These are phyloP conservation scores for Cryptosporidium felis DNA, from an alignment of 169 alveolate genomes.

Conservation along the genomic window DNA sequence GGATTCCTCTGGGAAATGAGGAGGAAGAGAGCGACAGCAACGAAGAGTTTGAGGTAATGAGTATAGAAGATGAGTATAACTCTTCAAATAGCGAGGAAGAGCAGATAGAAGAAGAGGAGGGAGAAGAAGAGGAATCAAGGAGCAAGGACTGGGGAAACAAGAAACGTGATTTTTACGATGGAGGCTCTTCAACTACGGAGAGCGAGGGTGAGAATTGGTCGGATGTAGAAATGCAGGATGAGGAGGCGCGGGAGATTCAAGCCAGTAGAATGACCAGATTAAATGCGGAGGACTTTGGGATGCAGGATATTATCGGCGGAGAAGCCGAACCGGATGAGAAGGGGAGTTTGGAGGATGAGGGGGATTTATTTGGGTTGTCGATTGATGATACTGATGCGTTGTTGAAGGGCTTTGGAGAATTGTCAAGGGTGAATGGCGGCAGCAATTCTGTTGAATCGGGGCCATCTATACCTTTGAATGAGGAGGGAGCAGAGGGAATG, in stretches of 20 bases:
- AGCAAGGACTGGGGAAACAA: slow-evolving; percentile 47
- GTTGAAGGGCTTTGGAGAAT: slow-evolving; percentile 5
- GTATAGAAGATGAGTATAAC: slow-evolving; percentile 14
- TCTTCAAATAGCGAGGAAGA: not conserved
- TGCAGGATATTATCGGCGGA: slow-evolving; percentile 6
- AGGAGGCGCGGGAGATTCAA: slow-evolving; percentile 60
- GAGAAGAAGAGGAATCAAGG: not conserved
- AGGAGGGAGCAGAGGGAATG: not conserved
- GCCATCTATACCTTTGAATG: not conserved
- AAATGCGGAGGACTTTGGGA: slow-evolving; percentile 32
- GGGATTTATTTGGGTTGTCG: slow-evolving; percentile 6
- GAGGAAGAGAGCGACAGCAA: slow-evolving; percentile 18
- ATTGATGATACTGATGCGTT: slow-evolving; percentile 35
- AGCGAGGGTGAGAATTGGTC: slow-evolving; percentile 65
- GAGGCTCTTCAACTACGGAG: slow-evolving; percentile 42
- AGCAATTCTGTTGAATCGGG: not conserved
- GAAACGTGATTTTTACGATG: slow-evolving; percentile 55
- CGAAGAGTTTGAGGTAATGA: slow-evolving; percentile 54
- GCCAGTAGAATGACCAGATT: slow-evolving; percentile 25
- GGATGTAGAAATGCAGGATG: slow-evolving; percentile 68
- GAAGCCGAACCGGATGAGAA: slow-evolving; percentile 10
- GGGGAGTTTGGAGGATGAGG: not conserved
- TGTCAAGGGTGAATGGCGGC: not conserved
- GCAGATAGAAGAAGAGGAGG: not conserved
- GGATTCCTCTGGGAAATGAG: slow-evolving; percentile 21